Base-by-base conservation (phyloP, 2,329 filamentous ascomycete genomes). In the Graphilbum ipis-grandicollis region DNA sequence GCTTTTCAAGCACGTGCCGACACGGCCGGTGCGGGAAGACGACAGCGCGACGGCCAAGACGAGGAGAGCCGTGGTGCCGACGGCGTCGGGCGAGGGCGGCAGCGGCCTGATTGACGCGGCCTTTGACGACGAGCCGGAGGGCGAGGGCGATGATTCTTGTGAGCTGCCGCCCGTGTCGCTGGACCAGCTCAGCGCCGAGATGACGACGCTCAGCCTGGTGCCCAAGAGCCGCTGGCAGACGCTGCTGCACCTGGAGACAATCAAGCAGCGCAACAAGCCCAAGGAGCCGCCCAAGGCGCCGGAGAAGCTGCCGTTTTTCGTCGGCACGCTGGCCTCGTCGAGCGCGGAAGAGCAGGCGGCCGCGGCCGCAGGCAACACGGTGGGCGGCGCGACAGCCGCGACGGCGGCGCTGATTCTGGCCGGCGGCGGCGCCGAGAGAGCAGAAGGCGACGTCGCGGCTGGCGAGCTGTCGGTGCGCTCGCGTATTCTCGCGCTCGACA, bases 191-290 rank as follows among this genome's bases (percentile, higher is more conserved):
- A 81, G 75, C 52, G 59, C 73, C 4, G 77, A 86, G 41, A 78
- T 98, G 58, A 78, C 86, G 52, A 94, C 86, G 1, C 65, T 98
- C 39, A 92, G 82, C 55, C 57, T 96, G 35, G 78, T 96, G 5
- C 92, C 90, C 10, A 85, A 81, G 54, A 84, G 80, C 43, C 73
- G 80, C 48, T 98, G 90, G 90, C 88, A 96, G 56, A 94, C 85
- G 1, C 65, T 98, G 13, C 65, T 98, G 21, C 83, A 98, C 54
- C 68, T 98, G 3, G 90, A 98, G 51, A 62, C 85, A 19, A 93
- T 98, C 52, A 81, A 86, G 59, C 74, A 85, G 56, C 80, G 90
- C 42, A 98, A 98, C 58, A 93, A 90, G 56, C 90, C 92, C 0
- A 86, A 75, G 45, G 85, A 94, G 55, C 73, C 86, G 0, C 86